phyloP scores from a whole-genome alignment of 306 rosid species.

The Aeschynomene evenia region DNA sequence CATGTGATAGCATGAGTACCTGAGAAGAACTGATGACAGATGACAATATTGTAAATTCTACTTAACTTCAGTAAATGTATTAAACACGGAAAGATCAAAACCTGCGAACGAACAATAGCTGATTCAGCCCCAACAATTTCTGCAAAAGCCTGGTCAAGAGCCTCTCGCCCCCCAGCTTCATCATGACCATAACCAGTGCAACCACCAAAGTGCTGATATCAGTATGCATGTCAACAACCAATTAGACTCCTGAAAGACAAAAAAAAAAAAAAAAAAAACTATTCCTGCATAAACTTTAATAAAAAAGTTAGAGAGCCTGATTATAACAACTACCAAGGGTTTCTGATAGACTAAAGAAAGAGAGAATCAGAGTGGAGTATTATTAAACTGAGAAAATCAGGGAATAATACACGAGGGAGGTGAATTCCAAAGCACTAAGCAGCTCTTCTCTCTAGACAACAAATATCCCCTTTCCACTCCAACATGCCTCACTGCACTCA shows the following conservation, averaged over 20 bases:
- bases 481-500: too few relatives aligned
- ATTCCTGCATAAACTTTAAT: neutral
- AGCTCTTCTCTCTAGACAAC: too few relatives aligned
- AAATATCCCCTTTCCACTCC: too few relatives aligned
- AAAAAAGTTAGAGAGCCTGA: neutral
- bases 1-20: constrained; percentile 97
- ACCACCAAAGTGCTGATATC: constrained; percentile 82
- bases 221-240: constrained; percentile 17
- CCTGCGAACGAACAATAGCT: constrained; percentile 95
- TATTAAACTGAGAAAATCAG: too few relatives aligned
- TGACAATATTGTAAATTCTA: constrained; percentile 22
- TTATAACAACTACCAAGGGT: neutral
- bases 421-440: too few relatives aligned
- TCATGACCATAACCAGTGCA: constrained; percentile 97
- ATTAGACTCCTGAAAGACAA: neutral
- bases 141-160: constrained; percentile 91
- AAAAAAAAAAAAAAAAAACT: too few relatives aligned
- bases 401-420: too few relatives aligned
- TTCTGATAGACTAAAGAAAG: too few relatives aligned
- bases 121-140: constrained; percentile 90
- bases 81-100: constrained; percentile 35
- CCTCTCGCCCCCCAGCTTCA: constrained; percentile 96
- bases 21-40: constrained; percentile 78
- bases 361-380: too few relatives aligned
- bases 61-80: constrained; percentile 5